These are phyloP conservation scores for Sphagnum tenellum DNA, from an alignment of 225 moss, liverwort and hornwort genomes.

Conservation along the genomic window DNA sequence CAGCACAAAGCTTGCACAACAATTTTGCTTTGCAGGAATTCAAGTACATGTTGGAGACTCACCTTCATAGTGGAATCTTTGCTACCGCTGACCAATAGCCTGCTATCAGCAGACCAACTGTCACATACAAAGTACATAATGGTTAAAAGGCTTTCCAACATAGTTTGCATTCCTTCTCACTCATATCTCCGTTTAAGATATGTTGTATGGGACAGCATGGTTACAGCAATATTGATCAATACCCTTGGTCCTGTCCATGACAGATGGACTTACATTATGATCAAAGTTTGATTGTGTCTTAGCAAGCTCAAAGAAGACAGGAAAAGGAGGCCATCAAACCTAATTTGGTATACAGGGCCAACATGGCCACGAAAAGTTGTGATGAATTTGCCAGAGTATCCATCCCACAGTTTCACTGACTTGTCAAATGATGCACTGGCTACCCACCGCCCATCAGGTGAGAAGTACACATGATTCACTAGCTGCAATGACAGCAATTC, in stretches of 20 bases:
- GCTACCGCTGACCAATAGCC: conserved; percentile 85
- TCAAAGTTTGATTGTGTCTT: neutral
- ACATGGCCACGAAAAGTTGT: conserved; percentile 93
- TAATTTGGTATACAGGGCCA: conserved; percentile 97
- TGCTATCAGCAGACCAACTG: conserved; percentile 98
- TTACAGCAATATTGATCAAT: too few relatives aligned
- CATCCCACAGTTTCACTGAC: conserved; percentile 97
- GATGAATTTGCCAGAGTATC: conserved; percentile 81
- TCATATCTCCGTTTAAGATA: too few relatives aligned
- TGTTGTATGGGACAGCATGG: too few relatives aligned
- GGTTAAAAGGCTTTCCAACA: too few relatives aligned
- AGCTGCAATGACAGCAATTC: conserved; percentile 29
- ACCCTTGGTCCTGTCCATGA: too few relatives aligned
- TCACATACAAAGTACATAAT: conserved; percentile 8
- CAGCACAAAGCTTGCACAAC: too few relatives aligned
- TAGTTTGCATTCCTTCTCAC: too few relatives aligned
- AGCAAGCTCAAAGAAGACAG: neutral
- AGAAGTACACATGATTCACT: conserved; percentile 93
- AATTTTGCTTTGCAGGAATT: too few relatives aligned
- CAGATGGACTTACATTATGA: too few relatives aligned
- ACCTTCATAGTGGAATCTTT: conserved; percentile 99
- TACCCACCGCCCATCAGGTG: conserved; percentile 96
- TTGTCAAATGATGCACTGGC: conserved; percentile 98
- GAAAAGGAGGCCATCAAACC: conserved; percentile 16
- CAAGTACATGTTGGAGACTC: neutral